A percentile compares a stretch with the other conserved stretches of the same genome.
phyloP scores from a whole-genome alignment of 768 basidiomycete genomes.

The Kwoniella newhampshirensis region DNA sequence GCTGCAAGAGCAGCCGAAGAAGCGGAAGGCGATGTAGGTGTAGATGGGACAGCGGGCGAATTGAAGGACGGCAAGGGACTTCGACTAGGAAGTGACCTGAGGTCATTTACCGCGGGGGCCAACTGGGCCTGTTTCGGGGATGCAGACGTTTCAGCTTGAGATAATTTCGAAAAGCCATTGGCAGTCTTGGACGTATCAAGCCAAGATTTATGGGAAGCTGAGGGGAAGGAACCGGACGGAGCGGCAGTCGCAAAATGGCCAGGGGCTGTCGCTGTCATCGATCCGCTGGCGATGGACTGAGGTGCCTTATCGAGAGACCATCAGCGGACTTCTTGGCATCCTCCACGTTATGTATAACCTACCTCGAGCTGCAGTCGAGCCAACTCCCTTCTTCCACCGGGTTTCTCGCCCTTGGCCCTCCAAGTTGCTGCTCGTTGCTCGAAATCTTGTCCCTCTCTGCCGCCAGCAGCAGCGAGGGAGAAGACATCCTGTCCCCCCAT shows the following conservation, averaged over 20 bases:
- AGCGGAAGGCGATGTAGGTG: slow-evolving; percentile 20
- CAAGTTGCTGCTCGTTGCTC: slow-evolving; percentile 20
- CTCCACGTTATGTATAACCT: neutral
- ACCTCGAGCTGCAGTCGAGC: slow-evolving; percentile 28
- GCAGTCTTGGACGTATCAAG: too few species aligned
- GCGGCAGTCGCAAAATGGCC: slow-evolving; percentile 5
- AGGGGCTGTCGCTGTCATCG: slow-evolving; percentile 14
- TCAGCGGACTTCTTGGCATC: neutral
- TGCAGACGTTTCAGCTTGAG: neutral
- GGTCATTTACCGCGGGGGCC: neutral
- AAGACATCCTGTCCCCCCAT: slow-evolving; percentile 37
- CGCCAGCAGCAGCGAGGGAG: slow-evolving; percentile 29
- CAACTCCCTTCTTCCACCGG: slow-evolving; percentile 31
- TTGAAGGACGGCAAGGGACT: slow-evolving; percentile 14
- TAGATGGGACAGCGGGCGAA: neutral
- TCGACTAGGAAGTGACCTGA: slow-evolving; percentile 1
- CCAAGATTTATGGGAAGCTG: too few species aligned
- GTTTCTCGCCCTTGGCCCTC: slow-evolving; percentile 28
- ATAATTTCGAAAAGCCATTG: slow-evolving; percentile 6
- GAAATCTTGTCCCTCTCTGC: slow-evolving; percentile 21
- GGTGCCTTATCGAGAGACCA: neutral
- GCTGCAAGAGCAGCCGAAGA: slow-evolving; percentile 32
- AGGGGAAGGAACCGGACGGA: too few species aligned
- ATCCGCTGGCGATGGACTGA: neutral
- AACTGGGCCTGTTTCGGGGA: slow-evolving; percentile 1